Evolutionary conservation across 202 grass and related monocot species (phyloP), one percentile per base, ranked within the genome.

Genomic region (Digitaria exilis): DNA sequence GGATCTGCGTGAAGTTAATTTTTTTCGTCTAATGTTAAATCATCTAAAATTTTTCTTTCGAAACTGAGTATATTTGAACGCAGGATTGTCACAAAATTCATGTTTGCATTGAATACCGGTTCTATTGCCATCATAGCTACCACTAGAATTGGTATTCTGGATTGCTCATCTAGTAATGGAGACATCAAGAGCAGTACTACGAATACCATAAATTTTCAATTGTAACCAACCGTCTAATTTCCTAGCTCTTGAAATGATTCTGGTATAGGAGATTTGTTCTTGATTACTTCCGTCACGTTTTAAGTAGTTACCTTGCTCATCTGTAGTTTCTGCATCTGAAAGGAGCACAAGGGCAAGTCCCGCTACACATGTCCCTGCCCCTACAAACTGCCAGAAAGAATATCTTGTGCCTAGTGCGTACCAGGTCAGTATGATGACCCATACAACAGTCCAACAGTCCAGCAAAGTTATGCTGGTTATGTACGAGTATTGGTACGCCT

Each of bases 391-490:
- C 68, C 87, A 91, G 26, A 86, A 39, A 45, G 83, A 90, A 52
- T 98, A 98, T 85, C 80, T 83, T 77, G 91, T 96, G 75, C 89
- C 89, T 2, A 98, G 56, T 25, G 76, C 91, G 11, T 92, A 57
- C 96, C 96, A 90, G 25, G 91, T 98, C 44, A 98, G 83, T n/a
- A 96, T 54, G 42, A 96, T 90, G 57, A 92, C 93, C 96, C 93
- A 94, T 31, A 92, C 87, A 56, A 98, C 85, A 65, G 90, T 95
- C 91, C 93, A 98, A 63, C 91, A 90, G 60, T 94, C 89, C 71
- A 98, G 65, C 65, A 96, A 73, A 25, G 91, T 86, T 71, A 98
- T 84, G 14, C 89, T 98, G 60, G 93, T 94, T 49, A 94, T 96
- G 30, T 90, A 98, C 4, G 96, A 90, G 50, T 94, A 98, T 46